Evolutionary conservation across 345 rosid genomes (phyloP).

Genomic region (Rhodamnia rubescens): DNA sequence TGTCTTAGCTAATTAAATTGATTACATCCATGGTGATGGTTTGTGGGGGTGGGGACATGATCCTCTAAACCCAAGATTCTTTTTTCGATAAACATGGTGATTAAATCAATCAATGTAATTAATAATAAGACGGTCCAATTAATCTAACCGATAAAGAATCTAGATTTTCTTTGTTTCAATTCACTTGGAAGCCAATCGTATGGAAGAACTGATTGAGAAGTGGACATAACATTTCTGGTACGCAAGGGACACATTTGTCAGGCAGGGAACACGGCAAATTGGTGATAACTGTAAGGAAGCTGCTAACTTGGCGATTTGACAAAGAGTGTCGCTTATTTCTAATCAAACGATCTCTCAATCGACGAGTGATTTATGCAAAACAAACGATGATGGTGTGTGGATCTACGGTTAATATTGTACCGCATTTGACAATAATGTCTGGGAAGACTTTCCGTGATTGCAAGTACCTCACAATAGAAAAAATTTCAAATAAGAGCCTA

Average conservation of each 20-base stretch:
- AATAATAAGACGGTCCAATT: background rate
- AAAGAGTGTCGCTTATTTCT: no score
- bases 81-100: background rate
- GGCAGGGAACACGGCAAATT: background rate
- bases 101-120: background rate
- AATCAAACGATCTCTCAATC: no score
- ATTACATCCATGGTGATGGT: background rate
- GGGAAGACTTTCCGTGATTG: no score
- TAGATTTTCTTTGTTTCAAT: background rate
- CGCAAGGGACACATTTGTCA: background rate
- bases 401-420: no score
- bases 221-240: background rate
- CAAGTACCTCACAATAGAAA: no score
- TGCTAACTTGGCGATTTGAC: no score
- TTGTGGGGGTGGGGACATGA: background rate
- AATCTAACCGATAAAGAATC: background rate
- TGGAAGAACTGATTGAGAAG: background rate
- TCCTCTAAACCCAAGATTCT: background rate
- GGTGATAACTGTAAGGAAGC: background rate
- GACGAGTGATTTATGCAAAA: no score
- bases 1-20: background rate
- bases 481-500: no score
- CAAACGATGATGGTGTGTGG: no score
- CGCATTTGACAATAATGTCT: rapidly evolving
- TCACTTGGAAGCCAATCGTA: background rate